A percentile compares a stretch with the other conserved stretches of the same genome.
phyloP scores from a whole-genome alignment of 495 filamentous ascomycete genomes.

The Evansstolkia leycettana region DNA sequence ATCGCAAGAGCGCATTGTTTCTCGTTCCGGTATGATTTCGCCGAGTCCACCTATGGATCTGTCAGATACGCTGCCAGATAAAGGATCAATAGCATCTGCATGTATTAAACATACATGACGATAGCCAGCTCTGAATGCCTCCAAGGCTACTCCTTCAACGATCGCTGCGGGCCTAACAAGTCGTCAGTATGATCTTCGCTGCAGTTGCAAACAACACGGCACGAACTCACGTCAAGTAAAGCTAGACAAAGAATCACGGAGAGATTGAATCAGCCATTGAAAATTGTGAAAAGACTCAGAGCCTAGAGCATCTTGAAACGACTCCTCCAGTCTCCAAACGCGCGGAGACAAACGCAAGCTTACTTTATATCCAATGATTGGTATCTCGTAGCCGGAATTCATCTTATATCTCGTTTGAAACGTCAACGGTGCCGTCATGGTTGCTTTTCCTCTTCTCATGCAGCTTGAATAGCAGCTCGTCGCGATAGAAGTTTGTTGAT shows the following conservation, averaged over 20 bases:
- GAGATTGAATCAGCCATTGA: not conserved
- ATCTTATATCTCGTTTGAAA: slow-evolving; percentile 24
- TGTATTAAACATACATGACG: slow-evolving; percentile 28
- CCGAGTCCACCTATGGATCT: slow-evolving; percentile 51
- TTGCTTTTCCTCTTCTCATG: too few relatives aligned
- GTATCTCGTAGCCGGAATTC: slow-evolving; percentile 70
- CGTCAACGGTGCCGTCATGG: slow-evolving; percentile 7
- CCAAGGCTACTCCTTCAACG: slow-evolving; percentile 41
- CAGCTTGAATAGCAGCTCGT: too few relatives aligned
- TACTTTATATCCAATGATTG: slow-evolving; percentile 64
- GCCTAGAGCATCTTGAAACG: not conserved
- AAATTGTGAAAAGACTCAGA: not conserved
- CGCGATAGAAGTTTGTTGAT: too few relatives aligned
- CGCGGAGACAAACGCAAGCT: slow-evolving; percentile 10
- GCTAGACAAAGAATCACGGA: slow-evolving; percentile 25
- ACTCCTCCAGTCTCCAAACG: too few relatives aligned
- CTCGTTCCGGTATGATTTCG: slow-evolving; percentile 45
- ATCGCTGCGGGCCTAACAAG: slow-evolving; percentile 30
- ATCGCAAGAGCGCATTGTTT: slow-evolving; percentile 37
- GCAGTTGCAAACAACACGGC: not conserved
- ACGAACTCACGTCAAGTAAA: slow-evolving; percentile 56
- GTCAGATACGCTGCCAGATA: slow-evolving; percentile 8
- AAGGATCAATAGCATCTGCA: not conserved
- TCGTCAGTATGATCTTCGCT: slow-evolving; percentile 4
- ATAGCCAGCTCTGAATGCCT: slow-evolving; percentile 59